Conservation (phyloP, 1,139 yeast genomes). For the Nakaseomyces sp. region DNA sequence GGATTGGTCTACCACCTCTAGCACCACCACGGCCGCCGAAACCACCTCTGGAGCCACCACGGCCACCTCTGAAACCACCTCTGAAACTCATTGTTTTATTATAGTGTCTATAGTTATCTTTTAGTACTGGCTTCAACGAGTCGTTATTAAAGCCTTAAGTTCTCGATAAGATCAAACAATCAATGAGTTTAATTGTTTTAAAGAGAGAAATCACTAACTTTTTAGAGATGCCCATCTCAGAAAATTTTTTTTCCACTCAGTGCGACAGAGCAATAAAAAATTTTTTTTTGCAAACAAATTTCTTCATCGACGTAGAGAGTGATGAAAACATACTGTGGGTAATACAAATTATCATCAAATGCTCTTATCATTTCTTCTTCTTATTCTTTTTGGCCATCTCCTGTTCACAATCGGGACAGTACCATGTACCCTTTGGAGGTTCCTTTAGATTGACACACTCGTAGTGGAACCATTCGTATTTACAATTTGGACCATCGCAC, state of each 20-base stretch:
- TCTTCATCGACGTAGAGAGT: too few relatives aligned
- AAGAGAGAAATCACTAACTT: not conserved
- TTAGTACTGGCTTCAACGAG: not conserved
- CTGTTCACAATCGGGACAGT: slow-evolving; percentile 52
- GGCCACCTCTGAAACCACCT: slow-evolving; percentile 29
- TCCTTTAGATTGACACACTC: slow-evolving; percentile 60
- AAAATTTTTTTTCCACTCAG: slow-evolving; percentile 1
- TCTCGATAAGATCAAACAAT: not conserved
- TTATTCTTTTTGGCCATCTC: slow-evolving; percentile 25
- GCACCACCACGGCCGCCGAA: slow-evolving; percentile 27
- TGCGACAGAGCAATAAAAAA: not conserved
- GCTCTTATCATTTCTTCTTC: slow-evolving; percentile 22
- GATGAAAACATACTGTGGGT: too few relatives aligned
- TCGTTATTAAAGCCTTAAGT: too few relatives aligned
- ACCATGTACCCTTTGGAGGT: slow-evolving; percentile 69
- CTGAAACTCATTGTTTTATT: slow-evolving; percentile 19
- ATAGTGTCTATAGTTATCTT: not conserved
- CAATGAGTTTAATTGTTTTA: not conserved
- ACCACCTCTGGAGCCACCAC: slow-evolving; percentile 30
- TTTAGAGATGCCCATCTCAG: not conserved
- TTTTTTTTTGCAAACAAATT: not conserved
- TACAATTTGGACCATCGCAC: slow-evolving; percentile 65
- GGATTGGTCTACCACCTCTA: slow-evolving; percentile 18
- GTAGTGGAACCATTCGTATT: slow-evolving; percentile 72
- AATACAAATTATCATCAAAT: too few relatives aligned